These are phyloP conservation scores for Geopyxis carbonaria DNA, from an alignment of 495 filamentous ascomycete genomes.

Conservation along the genomic window DNA sequence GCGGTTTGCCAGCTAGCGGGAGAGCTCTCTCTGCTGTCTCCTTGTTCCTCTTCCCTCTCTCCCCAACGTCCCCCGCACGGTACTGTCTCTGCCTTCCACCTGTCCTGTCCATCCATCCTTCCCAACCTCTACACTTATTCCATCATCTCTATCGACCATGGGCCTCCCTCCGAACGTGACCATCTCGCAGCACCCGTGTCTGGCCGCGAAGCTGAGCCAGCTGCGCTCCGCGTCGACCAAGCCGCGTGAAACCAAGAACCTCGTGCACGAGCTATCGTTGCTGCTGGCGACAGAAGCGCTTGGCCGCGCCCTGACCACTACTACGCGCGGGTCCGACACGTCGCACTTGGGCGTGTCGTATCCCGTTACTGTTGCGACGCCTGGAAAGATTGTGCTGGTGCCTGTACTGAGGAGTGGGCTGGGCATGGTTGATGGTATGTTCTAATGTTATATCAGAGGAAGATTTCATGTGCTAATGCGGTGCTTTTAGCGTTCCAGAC, in stretches of 20 bases:
- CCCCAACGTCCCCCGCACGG: too few species aligned
- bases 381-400: slow-evolving; percentile 57
- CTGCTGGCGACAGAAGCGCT: slow-evolving; percentile 74
- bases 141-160: too few species aligned
- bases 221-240: slow-evolving; percentile 56
- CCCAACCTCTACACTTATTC: too few species aligned
- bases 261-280: slow-evolving; percentile 71
- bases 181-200: slow-evolving; percentile 70
- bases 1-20: too few species aligned
- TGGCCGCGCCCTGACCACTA: slow-evolving; percentile 35
- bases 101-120: too few species aligned
- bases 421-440: slow-evolving; percentile 65
- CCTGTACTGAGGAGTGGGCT: slow-evolving; percentile 82
- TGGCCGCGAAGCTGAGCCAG: slow-evolving; percentile 74
- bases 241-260: slow-evolving; percentile 56
- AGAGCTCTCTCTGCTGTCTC: too few species aligned
- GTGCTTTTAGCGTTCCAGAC: slow-evolving; percentile 48
- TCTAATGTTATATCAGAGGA: slow-evolving; percentile 1
- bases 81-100: too few species aligned
- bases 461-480: neutral
- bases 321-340: slow-evolving; percentile 35
- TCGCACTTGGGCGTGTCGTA: slow-evolving; percentile 63
- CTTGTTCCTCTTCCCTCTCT: too few species aligned
- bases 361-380: slow-evolving; percentile 39
- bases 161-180: slow-evolving; percentile 53